A percentile compares a stretch with the other conserved stretches of the same genome.
Evolutionary conservation across 2,329 filamentous ascomycete species (phyloP).

Genomic region (Stemphylium beticola): DNA sequence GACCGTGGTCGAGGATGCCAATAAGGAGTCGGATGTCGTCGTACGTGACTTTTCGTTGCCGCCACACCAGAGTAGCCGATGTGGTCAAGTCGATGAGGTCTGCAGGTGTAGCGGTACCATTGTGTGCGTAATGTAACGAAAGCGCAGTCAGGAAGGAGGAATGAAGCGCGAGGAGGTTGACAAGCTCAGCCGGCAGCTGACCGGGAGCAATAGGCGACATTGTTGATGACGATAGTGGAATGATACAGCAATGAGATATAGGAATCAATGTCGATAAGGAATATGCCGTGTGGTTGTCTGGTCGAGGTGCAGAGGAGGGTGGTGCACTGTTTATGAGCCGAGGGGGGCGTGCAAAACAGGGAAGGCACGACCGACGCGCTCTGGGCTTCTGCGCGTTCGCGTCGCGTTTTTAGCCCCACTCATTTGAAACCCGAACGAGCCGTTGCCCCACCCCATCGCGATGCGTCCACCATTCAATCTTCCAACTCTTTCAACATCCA

Average conservation of each 20-base stretch:
- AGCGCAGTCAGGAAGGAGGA: slow-evolving; percentile 58
- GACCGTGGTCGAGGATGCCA: slow-evolving; percentile 47
- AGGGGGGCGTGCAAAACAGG: slow-evolving; percentile 36
- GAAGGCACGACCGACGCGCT: slow-evolving; percentile 31
- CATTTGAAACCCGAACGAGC: slow-evolving; percentile 25
- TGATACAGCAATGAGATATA: slow-evolving; percentile 28
- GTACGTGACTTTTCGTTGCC: slow-evolving; percentile 53
- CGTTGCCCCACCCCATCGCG: slow-evolving; percentile 13
- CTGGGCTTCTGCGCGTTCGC: slow-evolving; percentile 29
- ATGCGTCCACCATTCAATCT: slow-evolving; percentile 9
- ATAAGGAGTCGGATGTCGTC: slow-evolving; percentile 56
- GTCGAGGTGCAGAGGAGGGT: slow-evolving; percentile 14
- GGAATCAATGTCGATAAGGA: slow-evolving; percentile 26
- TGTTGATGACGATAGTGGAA: slow-evolving; percentile 25
- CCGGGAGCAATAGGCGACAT: slow-evolving; percentile 41
- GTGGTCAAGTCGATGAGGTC: slow-evolving; percentile 50
- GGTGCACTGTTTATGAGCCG: slow-evolving; percentile 33
- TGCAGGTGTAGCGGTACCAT: slow-evolving; percentile 54
- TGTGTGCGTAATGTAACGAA: slow-evolving; percentile 58
- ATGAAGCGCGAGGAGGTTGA: slow-evolving; percentile 54
- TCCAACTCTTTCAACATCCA: not conserved
- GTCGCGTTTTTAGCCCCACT: slow-evolving; percentile 32
- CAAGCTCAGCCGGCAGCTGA: slow-evolving; percentile 50
- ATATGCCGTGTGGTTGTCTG: slow-evolving; percentile 20
- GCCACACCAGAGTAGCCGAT: slow-evolving; percentile 53